Evolutionary conservation across 2,329 filamentous ascomycete species (phyloP), one percentile per base, ranked within the genome.

Genomic region (Ophiocordyceps australis): DNA sequence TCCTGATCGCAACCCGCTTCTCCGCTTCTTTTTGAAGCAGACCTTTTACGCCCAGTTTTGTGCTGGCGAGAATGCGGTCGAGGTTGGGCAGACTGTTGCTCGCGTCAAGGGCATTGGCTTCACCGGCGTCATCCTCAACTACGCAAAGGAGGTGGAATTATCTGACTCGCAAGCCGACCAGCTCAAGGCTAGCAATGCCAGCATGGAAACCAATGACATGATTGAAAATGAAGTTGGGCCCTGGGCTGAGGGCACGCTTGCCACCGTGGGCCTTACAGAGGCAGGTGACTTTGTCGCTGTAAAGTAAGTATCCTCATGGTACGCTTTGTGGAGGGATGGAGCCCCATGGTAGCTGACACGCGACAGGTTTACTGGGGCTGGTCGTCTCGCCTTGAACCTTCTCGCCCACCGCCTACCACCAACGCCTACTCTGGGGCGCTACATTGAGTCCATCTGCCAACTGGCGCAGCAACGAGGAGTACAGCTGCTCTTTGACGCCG

Each of bases 11-110:
- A 93, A 92, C 43, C 69, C 69, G 0, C 24, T 86, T 2, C 59
- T 92, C 11, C 65, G 71, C 22, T 66, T 58, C 31, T 43, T 83
- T 22, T 57, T 93, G 25, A 82, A 83, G 46, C 67, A 73, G 43
- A 91, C 81, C 0, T 83, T 93, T 40, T 93, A 93, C 46, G 71
- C 73, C 14, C 85, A 94, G 41, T 94, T 92, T 50, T 94, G 85
- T 48, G 81, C 80, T 0, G 85, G 85, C 16, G 77, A 83, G 50
- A 76, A 67, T 25, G 58, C 64, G 1, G 39, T 46, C 2, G 79
- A 93, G 48, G 75, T 91, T 3, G 55, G 59, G 22, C 50, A 46
- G 17, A 83, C 76, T 1, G 66, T 82, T 17, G 43, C 59, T 2
- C 55, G 61, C 3, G 58, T 92, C 8, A 79, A 81, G 47, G 48